Evolutionary conservation across 108 stramenopile genomes (phyloP).

Genomic region (Schizochytrium sp.): DNA sequence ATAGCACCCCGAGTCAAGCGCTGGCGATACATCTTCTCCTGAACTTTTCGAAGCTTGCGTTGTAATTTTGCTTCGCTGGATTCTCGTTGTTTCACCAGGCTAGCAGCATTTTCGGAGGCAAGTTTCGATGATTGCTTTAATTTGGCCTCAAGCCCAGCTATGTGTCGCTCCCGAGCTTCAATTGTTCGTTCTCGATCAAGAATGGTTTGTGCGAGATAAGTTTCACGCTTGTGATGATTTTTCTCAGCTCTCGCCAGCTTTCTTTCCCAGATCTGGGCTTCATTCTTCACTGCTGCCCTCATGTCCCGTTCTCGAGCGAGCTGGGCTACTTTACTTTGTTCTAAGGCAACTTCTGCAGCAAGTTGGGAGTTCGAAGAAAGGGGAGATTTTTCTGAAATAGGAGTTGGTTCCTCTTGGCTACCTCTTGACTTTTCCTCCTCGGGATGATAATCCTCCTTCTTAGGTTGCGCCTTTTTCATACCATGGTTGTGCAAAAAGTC

Average conservation of each 20-base stretch:
- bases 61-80: neutral
- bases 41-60: neutral
- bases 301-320: too few species aligned
- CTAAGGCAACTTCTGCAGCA: too few species aligned
- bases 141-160: neutral
- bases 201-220: neutral
- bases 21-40: neutral
- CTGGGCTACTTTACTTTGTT: too few species aligned
- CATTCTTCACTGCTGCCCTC: neutral
- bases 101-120: neutral
- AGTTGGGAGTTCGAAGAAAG: too few species aligned
- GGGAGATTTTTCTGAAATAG: too few species aligned
- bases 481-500: slow-evolving; percentile 9
- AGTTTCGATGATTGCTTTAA: neutral
- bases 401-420: too few species aligned
- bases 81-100: neutral
- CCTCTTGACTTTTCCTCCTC: too few species aligned
- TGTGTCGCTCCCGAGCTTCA: neutral
- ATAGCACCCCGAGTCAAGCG: slow-evolving; percentile 28
- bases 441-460: too few species aligned
- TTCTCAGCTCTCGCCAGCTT: neutral
- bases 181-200: neutral
- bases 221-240: neutral
- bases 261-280: neutral
- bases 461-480: neutral